These are phyloP conservation scores for Priceomyces haplophilus DNA, from an alignment of 805 yeast genomes.

Conservation along the genomic window DNA sequence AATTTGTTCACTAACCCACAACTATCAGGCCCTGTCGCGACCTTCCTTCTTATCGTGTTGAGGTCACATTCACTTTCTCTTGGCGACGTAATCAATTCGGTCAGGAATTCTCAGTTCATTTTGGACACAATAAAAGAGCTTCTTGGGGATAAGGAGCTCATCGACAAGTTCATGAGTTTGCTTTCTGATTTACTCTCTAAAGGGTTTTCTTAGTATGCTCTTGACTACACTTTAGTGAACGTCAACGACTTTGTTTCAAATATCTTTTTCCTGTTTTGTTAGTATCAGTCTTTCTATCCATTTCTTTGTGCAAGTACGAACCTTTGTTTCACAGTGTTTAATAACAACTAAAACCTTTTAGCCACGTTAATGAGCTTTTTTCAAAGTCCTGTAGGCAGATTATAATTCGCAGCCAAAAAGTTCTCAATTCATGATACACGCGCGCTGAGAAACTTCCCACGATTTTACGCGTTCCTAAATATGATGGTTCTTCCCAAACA, in stretches of 20 bases:
- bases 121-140: conserved; percentile 15
- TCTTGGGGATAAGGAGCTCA: conserved; percentile 18
- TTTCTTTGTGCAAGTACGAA: neutral
- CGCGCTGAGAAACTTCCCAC: neutral
- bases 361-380: too few relatives aligned
- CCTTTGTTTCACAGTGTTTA: neutral
- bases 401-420: conserved; percentile 5
- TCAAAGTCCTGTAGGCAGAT: neutral
- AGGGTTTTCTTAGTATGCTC: conserved; percentile 15
- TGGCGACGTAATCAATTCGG: conserved; percentile 17
- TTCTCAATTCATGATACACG: conserved; percentile 4
- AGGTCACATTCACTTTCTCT: conserved; percentile 22
- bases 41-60: conserved; percentile 20
- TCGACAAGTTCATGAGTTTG: conserved; percentile 15
- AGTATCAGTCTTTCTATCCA: neutral
- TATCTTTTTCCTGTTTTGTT: neutral
- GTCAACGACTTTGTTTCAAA: neutral
- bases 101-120: conserved; percentile 19
- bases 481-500: neutral
- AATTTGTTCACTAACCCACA: conserved; percentile 25
- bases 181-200: conserved; percentile 16
- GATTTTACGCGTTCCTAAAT: conserved; percentile 2
- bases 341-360: too few relatives aligned
- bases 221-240: conserved; percentile 10
- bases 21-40: conserved; percentile 26